Evolutionary conservation across 345 rosid genomes (phyloP), one percentile per base, ranked within the genome.

Genomic region (Euclidium syriacum): DNA sequence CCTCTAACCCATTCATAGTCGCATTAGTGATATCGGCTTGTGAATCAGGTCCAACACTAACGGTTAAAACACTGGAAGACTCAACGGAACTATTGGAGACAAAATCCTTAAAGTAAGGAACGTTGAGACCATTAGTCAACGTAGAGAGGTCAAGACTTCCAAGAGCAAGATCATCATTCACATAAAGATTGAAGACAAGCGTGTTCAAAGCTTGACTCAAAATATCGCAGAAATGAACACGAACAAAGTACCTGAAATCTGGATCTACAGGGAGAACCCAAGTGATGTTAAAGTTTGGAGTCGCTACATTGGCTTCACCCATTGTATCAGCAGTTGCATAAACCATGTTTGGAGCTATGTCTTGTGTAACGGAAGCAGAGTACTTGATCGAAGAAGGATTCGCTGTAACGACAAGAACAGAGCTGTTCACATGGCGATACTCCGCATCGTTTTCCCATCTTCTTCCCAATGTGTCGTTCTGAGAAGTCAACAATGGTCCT

Each of bases 391-490:
- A 77, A 34, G 87, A 66, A 57, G 99, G 99, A 51, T 71, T 76
- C 16, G 77, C 84, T 1, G 96, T 80, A 32, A 85, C 81, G 18
- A 73, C 79, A 67, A 77, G 64, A 49, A 92, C 95, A 67, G 97
- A 88, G 82, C 89, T 85, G 78, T 86, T 85, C 34, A 86, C 90
- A 64, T 85, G 96, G 20, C 86, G 92, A 63, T 87, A 90, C 53
- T 71, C 68, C 16, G 63, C 79, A 65, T 95, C 99, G 70, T 87
- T 84, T 67, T 84, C 96, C 99, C 99, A 95, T 18, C 71, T 68
- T 74, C 99, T 83, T 67, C 95, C 96, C 20, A 95, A 78, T 40
- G 99, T 86, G 70, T 95, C 99, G 68, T 95, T 90, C 73, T 83
- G 78, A 29, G 90, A 70, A 16, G 97, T 81, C 77, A 95, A 71